Conservation (phyloP, 2,329 filamentous ascomycete genomes). For the Botrytis fragariae region DNA sequence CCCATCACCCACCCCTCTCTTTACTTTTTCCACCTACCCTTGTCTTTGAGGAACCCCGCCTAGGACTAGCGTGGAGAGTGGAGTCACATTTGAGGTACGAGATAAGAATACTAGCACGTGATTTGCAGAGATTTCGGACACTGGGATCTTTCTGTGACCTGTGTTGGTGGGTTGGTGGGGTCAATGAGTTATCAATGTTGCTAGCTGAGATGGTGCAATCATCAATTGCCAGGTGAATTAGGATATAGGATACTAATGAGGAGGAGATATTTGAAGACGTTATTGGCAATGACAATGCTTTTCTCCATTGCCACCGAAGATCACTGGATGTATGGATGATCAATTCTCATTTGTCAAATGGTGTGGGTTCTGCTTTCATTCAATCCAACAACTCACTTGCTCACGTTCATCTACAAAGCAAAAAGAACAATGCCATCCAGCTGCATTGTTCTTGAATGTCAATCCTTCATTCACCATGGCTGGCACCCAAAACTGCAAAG, state of each 20-base stretch:
- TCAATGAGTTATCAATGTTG: background rate
- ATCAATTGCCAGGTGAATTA: background rate
- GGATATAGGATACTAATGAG: too few relatives aligned
- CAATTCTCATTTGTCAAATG: background rate
- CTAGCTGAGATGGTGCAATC: background rate
- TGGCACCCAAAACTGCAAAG: background rate
- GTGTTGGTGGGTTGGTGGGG: constrained; percentile 6
- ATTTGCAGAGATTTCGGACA: constrained; percentile 15
- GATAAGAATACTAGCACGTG: background rate
- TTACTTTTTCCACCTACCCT: background rate
- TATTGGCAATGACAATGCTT: background rate
- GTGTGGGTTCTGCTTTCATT: background rate
- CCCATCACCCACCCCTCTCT: background rate
- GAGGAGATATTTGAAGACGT: background rate
- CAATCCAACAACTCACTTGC: background rate
- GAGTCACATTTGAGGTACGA: background rate
- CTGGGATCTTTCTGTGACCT: rapidly evolving
- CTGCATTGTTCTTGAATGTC: background rate
- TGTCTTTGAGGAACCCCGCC: constrained; percentile 7
- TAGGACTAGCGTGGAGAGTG: constrained; percentile 10
- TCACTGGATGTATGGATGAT: background rate
- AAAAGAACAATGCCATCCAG: background rate
- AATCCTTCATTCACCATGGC: background rate
- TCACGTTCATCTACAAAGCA: background rate
- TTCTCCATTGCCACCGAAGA: background rate